Evolutionary conservation across 352 stramenopile genomes (phyloP).

Genomic region (Globisporangium nodosum): DNA sequence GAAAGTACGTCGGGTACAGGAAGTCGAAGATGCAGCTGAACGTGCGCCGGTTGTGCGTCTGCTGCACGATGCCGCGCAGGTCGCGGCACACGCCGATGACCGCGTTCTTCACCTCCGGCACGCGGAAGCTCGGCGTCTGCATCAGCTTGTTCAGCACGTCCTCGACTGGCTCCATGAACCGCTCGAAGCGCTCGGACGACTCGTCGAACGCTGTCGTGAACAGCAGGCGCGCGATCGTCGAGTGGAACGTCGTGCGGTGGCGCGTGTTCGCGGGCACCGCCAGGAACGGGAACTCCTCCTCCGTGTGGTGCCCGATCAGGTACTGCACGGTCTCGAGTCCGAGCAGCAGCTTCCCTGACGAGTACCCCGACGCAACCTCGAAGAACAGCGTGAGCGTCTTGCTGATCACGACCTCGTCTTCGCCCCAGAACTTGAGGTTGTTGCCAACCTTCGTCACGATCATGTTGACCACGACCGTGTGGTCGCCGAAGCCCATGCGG

Average conservation of each 20-base stretch:
- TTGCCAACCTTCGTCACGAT: conserved; percentile 99
- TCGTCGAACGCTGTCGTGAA: conserved; percentile 95
- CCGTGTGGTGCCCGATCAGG: conserved; percentile 94
- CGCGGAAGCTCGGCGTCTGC: conserved; percentile 68
- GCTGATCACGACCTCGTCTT: conserved; percentile 94
- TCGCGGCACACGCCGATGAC: conserved; percentile 97
- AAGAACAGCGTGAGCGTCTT: conserved; percentile 96
- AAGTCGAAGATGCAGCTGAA: conserved; percentile 98
- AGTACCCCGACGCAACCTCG: conserved; percentile 96
- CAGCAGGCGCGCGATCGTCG: conserved; percentile 94
- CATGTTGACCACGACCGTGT: conserved; percentile 97
- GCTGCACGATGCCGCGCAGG: conserved; percentile 93
- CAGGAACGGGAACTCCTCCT: conserved; percentile 97
- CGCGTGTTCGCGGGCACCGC: conserved; percentile 90
- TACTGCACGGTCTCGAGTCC: conserved; percentile 97
- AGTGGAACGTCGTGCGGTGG: conserved; percentile 97
- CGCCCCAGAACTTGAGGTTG: conserved; percentile 98
- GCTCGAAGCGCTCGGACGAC: conserved; percentile 92
- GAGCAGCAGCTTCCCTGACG: conserved; percentile 95
- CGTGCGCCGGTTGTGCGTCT: conserved; percentile 94
- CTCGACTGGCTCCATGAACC: conserved; percentile 94
- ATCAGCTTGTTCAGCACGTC: conserved; percentile 79
- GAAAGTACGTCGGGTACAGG: conserved; percentile 96
- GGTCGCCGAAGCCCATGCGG: conserved; percentile 94
- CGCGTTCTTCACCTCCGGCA: conserved; percentile 76